Evolutionary conservation across 129 eudicot species (phyloP), one percentile per base, ranked within the genome.

Genomic region (Helianthus annuus): DNA sequence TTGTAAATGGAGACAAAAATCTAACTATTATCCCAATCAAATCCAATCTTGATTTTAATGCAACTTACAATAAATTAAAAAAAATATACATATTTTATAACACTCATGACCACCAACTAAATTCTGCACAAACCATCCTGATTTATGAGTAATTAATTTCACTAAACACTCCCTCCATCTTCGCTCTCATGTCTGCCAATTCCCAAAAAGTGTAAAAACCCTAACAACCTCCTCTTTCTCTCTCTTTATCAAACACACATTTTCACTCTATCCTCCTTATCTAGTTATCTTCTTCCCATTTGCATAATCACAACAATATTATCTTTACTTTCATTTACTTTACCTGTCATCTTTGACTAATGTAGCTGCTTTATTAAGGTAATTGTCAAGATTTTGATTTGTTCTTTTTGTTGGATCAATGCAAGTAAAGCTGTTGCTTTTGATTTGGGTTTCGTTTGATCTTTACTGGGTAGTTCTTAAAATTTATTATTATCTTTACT

Each of bases 161-260:
- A 78, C 19, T 42, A 48, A 72, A 64, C 70, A 63, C 34, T 44
- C 59, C 85, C 82, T 71, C 81, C 84, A 85, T 72, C 84, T 71
- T 81, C 80, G 64, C 84, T 75, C 66, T 52, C 72, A 70, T 81
- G 84, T 85, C 84, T 85, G 85, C 80, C 83, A 79, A 82, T 58
- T 58, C 38, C 38, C 71, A 42, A 70, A 74, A 59, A 48, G 69
- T 56, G 76, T 78, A 69, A 84, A 77, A 84, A 78, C 86, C 89
- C 89, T 81, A 80, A 80, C 80, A 10, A 80, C 71, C 69, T 40
- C 56, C 51, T 48, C 42, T 56, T 14, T 68, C 69, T 40, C 77
- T 34, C 74, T 53, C 70, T 40, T 42, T 42, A 42, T 42, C 69
- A 48, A 66, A 70, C 57, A 48, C 75, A 44, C 72, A 19, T 64